Base-by-base conservation (phyloP, 2,329 filamentous ascomycete genomes). In the Hypomyces perniciosus region DNA sequence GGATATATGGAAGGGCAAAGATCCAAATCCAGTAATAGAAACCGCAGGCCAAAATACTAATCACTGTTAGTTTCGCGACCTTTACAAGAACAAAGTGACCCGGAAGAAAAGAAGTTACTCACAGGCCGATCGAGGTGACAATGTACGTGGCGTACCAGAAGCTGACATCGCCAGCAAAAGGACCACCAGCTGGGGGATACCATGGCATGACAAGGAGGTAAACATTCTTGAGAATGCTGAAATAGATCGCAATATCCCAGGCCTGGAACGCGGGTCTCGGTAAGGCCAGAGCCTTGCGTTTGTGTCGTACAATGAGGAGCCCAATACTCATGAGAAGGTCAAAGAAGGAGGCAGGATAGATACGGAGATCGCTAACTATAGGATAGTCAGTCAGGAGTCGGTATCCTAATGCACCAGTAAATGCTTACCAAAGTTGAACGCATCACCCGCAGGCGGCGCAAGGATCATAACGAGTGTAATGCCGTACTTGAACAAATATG, bases 131-230 rank as follows among this genome's bases (percentile, higher is more conserved):
- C 0, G 85, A 84, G 1, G 81, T 77, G 0, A 82, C 78, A 20
- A 78, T 76, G 57, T 88, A 88, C 0, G 84, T 88, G 1, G 75
- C 84, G 56, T 88, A 90, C 80, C 81, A 89, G 65, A 90, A 89
- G 48, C 78, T 84, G 1, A 88, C 84, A 50, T 84, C 79, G 0
- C 84, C 85, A 0, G 77, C 80, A 33, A 77, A 75, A 0, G 70
- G 69, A 0, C 85, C 85, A 1, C 71, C 75, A 1, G 72, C 70
- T 0, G 85, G 86, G 2, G 85, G 85, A 56, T 82, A 85, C 85
- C 85, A 89, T 0, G 85, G 85, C 74, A 86, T 86, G 12, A 83
- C 73, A 2, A 89, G 67, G 41, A 87, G 68, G 52, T 81, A 88
- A 0, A 83, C 50, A 46, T 85, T 78, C 0, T 81, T 68, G 0